A percentile compares a stretch with the other conserved stretches of the same genome.
Evolutionary conservation across 164 flowering plant genomes (phyloP).

Genomic region (Vitis amurensis): DNA sequence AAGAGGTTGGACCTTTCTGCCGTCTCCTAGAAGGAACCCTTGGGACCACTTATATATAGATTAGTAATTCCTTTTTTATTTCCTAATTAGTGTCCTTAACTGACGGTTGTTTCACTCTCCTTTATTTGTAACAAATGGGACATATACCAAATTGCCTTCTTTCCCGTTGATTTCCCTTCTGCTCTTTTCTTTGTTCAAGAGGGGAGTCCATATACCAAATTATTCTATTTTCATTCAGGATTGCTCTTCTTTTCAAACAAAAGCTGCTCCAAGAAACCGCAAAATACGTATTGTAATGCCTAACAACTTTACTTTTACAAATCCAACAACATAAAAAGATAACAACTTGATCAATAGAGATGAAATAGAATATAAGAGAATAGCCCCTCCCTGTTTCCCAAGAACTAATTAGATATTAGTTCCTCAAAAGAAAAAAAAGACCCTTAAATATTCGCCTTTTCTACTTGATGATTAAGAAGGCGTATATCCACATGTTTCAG

Average conservation of each 20-base stretch:
- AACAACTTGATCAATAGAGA: not conserved
- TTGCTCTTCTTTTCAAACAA: not conserved
- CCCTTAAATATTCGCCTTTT: conserved; percentile 2
- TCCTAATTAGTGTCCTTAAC: too few relatives aligned
- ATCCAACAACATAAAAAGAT: not conserved
- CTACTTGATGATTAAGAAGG: conserved; percentile 2
- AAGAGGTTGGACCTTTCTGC: too few relatives aligned
- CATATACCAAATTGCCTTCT: not conserved
- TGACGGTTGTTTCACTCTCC: too few relatives aligned
- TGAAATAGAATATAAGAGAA: not conserved
- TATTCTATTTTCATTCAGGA: not conserved
- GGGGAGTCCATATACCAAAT: not conserved
- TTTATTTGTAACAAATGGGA: too few relatives aligned
- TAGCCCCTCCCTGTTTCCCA: not conserved
- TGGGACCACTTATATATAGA: too few relatives aligned
- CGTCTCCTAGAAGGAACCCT: too few relatives aligned
- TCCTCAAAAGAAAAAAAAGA: not conserved
- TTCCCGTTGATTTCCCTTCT: not conserved
- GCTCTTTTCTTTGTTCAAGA: not conserved
- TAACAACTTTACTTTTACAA: not conserved
- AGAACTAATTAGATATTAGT: conserved; percentile 7
- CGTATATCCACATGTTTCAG: conserved; percentile 12
- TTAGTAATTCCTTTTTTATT: too few relatives aligned
- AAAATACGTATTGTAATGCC: not conserved
- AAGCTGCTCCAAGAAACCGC: not conserved